Base-by-base conservation (phyloP, 176 grass and related monocot genomes). In the Eragrostis nindensis region DNA sequence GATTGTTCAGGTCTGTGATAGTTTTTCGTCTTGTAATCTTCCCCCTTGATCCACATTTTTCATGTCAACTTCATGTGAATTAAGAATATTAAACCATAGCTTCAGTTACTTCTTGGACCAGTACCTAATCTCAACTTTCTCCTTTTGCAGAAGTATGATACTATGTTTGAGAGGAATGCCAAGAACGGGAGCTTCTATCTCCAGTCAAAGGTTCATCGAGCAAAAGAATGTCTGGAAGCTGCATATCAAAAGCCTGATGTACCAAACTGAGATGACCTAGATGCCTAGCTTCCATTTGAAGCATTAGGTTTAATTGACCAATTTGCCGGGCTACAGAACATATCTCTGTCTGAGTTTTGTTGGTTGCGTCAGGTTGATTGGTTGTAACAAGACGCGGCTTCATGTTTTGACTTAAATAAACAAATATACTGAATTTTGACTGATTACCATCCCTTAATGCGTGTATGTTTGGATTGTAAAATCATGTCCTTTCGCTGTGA, bases 141-240 rank as follows among this genome's bases (percentile, higher is more conserved):
- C 69, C 48, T 46, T 83, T 82, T 90, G 79, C 92, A 94, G 94
- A 97, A 82, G 73, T 97, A 97, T 18, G 87, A 92, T 69, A 66
- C 73, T 1, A 82, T 97, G 85, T 97, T 92, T 74, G 89, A 97
- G 91, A 97, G 83, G 59, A 97, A 97, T 19, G 80, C 82, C 8
- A 97, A 97, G 77, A 86, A 57, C 62, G 89, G 94, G 70, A 97
- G 94, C 89, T 97, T 97, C 70, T 94, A 97, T 81, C 89, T 97
- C 5, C 94, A 97, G 77, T 94, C 94, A 11, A 97, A 97, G 69
- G 94, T 97, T 46, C 94, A 97, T 43, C 79, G 91, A 1, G 94
- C 94, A 7, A 97, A 97, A 82, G 92, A 94, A 64, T 92, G 95
- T 21, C 82, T 98, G 68, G 92, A 98, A 83, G 29, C 86, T 36